Conservation (phyloP, 371 early-diverging fungal species). For the Encephalitozoon hellem region DNA sequence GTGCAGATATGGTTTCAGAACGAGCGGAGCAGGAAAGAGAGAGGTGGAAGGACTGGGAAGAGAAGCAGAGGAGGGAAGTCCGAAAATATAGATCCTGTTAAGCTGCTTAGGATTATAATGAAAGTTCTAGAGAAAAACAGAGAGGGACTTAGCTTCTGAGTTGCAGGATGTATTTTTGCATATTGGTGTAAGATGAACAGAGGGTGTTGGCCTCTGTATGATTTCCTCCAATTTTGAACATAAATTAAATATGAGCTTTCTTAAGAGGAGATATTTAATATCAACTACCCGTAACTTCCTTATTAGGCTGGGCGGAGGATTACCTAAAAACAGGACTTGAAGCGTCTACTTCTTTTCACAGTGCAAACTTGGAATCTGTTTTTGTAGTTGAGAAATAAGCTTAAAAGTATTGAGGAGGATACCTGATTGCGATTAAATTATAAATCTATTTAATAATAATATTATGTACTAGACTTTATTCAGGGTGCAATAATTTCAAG, state of each 20-base stretch:
- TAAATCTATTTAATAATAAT: background rate
- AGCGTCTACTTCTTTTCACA: background rate
- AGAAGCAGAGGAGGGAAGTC: background rate
- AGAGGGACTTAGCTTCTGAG: background rate
- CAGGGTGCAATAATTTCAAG: background rate
- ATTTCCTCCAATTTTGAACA: background rate
- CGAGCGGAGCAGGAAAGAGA: constrained; percentile 21
- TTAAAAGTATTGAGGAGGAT: background rate
- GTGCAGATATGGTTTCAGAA: constrained; percentile 59
- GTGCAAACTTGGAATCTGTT: background rate
- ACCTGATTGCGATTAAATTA: background rate
- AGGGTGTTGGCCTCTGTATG: background rate
- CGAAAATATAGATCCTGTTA: constrained; percentile 1
- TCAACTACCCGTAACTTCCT: background rate
- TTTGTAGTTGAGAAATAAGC: background rate
- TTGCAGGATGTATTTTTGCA: background rate
- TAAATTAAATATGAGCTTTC: background rate
- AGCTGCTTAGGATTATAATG: background rate
- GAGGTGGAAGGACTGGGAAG: background rate
- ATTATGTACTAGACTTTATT: background rate
- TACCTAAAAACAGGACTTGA: background rate
- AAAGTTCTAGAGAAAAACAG: background rate
- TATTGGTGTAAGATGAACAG: background rate
- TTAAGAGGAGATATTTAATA: background rate
- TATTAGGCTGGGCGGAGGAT: background rate